Base-by-base conservation (phyloP, 805 yeast species). In the Yamadazyma insecticola region DNA sequence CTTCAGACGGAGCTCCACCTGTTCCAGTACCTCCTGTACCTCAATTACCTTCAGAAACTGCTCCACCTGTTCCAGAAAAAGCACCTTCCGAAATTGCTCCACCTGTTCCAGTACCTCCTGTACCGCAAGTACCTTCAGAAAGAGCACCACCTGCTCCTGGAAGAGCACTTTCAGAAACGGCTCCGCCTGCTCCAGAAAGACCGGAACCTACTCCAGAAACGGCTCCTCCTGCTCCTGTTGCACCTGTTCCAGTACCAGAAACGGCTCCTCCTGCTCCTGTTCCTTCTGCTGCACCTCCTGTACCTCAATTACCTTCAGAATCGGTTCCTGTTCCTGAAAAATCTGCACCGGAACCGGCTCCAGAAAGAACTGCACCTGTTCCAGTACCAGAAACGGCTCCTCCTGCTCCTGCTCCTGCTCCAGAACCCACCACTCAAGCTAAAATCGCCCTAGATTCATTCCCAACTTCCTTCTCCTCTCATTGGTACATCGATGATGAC, bases 401-500 rank as follows among this genome's bases (percentile, higher is more conserved):
- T 6, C 19, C 32, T 5, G 14, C 13, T 11, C 22, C 36, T 3
- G 12, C 12, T 10, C 27, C 29, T 17, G 10, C 30, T n/a, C n/a
- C n/a, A 13, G 16, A 27, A 13, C 22, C 28, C 22, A 19, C 22
- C 22, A 19, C 22, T 11, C 10, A 19, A 9, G 10, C 22, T 11
- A 19, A 9, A 8, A 19, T 19, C 22, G 22, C n/a, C n/a, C 22
- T 19, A 19, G 7, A 19, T 11, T 8, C 22, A 8, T 19, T 19
- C 22, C 22, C 22, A 19, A 7, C 22, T 8, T 8, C 42, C 7
- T n/a, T n/a, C n/a, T n/a, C n/a, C n/a, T n/a, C n/a, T 55, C 12
- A n/a, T n/a, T 88, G 96, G 96, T 85, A 92, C 90, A 43, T 74
- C 11, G 57, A 57, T 8, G 63, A 70, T 11, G 69, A 70, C 6